These are phyloP conservation scores for Gillenia trifoliata DNA, from an alignment of 306 rosid genomes.

Conservation along the genomic window DNA sequence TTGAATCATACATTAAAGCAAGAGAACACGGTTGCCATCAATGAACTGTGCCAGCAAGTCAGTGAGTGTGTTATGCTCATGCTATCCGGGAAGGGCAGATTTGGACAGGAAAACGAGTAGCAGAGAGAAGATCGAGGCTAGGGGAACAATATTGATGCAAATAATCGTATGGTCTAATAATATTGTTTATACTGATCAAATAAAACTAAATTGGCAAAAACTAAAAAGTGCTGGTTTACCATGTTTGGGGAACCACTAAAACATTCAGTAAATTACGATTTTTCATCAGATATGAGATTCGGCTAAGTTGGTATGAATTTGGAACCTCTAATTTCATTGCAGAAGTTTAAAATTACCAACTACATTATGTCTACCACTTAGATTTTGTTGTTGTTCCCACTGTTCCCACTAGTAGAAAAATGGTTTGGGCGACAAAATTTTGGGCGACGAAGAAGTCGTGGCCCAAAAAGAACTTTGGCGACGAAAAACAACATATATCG, in stretches of 20 bases:
- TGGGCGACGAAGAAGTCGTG: too few relatives aligned
- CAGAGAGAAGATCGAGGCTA: too few relatives aligned
- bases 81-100: background rate
- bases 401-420: too few relatives aligned
- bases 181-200: background rate
- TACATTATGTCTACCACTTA: background rate
- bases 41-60: background rate
- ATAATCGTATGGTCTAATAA: too few relatives aligned
- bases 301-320: background rate
- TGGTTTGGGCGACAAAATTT: too few relatives aligned
- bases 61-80: too few relatives aligned
- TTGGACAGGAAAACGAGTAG: too few relatives aligned
- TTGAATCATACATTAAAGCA: background rate
- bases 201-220: background rate
- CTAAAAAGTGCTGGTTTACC: too few relatives aligned
- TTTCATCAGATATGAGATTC: background rate
- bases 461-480: too few relatives aligned
- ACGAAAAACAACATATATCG: too few relatives aligned
- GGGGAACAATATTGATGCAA: too few relatives aligned
- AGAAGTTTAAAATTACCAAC: background rate
- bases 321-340: background rate
- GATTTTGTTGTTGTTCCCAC: background rate
- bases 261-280: background rate
- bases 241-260: background rate
- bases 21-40: background rate